These are phyloP conservation scores for Boletus patriciae DNA, from an alignment of 768 basidiomycete genomes.

Conservation along the genomic window DNA sequence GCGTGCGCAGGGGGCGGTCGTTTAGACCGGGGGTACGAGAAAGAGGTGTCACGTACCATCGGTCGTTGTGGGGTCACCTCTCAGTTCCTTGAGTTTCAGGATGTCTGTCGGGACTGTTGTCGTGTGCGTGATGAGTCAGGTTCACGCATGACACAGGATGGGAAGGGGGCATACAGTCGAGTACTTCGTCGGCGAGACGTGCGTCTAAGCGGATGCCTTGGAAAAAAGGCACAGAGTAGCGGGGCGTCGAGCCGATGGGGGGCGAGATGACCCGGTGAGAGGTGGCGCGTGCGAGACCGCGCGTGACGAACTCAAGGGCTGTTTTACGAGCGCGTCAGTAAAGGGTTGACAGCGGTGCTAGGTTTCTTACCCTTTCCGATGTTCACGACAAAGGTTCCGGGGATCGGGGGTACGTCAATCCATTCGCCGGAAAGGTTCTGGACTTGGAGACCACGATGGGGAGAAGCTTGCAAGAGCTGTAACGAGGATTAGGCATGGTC, in stretches of 20 bases:
- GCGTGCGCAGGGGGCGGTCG: background rate
- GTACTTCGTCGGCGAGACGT: constrained; percentile 45
- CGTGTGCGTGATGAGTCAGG: background rate
- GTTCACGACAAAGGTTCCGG: constrained; percentile 79
- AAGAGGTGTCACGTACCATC: constrained; percentile 53
- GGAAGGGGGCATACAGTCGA: constrained; percentile 42
- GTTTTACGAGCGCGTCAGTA: background rate
- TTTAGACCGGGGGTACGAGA: no score
- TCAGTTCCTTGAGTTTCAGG: constrained; percentile 52
- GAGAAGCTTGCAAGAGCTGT: constrained; percentile 77
- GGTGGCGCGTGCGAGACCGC: constrained; percentile 74
- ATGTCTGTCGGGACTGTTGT: constrained; percentile 63
- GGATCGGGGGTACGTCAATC: constrained; percentile 80
- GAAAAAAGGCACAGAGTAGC: constrained; percentile 86
- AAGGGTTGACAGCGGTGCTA: background rate
- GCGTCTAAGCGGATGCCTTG: constrained; percentile 69
- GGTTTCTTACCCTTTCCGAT: constrained; percentile 63
- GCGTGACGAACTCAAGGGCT: constrained; percentile 79
- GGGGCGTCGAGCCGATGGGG: constrained; percentile 49
- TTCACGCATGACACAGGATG: background rate
- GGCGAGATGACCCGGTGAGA: constrained; percentile 81
- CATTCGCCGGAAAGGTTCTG: constrained; percentile 79
- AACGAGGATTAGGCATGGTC: background rate
- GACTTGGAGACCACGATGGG: constrained; percentile 79
- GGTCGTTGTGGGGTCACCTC: constrained; percentile 54